Base-by-base conservation (phyloP, 2,329 filamentous ascomycete genomes). In the Alternaria alternata region DNA sequence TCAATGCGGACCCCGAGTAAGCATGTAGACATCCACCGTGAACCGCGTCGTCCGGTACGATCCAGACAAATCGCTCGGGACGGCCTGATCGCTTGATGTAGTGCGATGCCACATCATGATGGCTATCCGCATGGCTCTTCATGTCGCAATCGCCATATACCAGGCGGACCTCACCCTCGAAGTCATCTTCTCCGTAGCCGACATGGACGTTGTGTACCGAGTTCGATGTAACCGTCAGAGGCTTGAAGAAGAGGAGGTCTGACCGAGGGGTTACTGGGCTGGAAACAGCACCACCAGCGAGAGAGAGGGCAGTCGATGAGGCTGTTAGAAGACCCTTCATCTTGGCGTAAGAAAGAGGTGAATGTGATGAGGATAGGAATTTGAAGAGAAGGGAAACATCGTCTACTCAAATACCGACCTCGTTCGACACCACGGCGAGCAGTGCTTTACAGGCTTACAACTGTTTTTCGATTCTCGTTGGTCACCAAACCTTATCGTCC, bases 171-270 rank as follows among this genome's bases (percentile, higher is more conserved):
- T 81, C 72, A 7, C 82, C 83, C 56, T 83, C 80, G 30, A 82
- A 79, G 7, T 63, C 48, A 20, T 74, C 71, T 18, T 76, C 71
- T 39, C 75, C 75, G 61, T 81, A 84, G 5, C 72, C 76, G 20
- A 86, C 71, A 43, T 84, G 79, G 30, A 85, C 75, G 65, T 86
- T 86, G 66, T 85, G 82, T 60, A 85, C 65, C 0, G 80, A 81
- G 58, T 79, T 78, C 0, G 76, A 62, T 1, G 73, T 79, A 28
- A 82, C 73, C 7, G 43, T 58, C 7, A 76, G 62, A 7, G 75
- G 76, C 16, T 74, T 75, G 54, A 74, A 74, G 43, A 79, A 73
- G 26, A 77, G 53, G 28, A 72, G 39, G 2, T 75, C 67, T 16
- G 72, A 70, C 18, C 63, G 68, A 59, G 64, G 32, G 8, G 44